Evolutionary conservation across 352 stramenopile species (phyloP), one percentile per base, ranked within the genome.

Genomic region (Globisporangium alternatum): DNA sequence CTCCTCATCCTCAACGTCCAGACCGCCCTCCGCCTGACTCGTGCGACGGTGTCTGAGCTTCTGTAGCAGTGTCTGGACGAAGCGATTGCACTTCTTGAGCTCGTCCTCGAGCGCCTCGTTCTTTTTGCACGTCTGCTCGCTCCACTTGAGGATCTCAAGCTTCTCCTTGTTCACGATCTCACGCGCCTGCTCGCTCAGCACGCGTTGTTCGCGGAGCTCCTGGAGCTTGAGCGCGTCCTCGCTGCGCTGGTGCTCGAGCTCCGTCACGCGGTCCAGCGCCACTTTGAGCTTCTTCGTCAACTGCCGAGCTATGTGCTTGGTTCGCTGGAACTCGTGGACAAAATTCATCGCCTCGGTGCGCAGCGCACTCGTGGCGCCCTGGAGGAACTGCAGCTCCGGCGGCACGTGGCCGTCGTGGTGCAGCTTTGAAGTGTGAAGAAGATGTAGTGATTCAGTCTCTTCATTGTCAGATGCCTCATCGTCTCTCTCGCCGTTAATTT

Each of bases 121-220:
- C 66, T 83, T 81, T 53, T 76, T 72, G 51, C 79, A 88, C 15
- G 74, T 74, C 37, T 86, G 64, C 49, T 88, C 75, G 47, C 79
- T 84, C 83, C 83, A 90, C 51, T 80, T 70, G 22, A 91, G 63
- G 12, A 90, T 63, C 35, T 90, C 79, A 15, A 69, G 64, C 61
- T 90, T 90, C 60, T 91, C 83, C 15, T 81, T 69, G 5, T 45
- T 67, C n/a, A 71, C 63, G 30, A 91, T 88, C n/a, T 90, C 83
- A 8, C 79, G 77, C 2, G 80, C 77, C 44, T 89, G 73, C 56
- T 91, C 81, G 17, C 70, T 67, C 7, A 91, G 21, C 25, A 67
- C 62, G 25, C 76, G 56, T 41, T 86, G 71, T 33, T 85, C 76
- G 0, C 60, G 65, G 35, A 89, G 60, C 7, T 86, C 73, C 30